Evolutionary conservation across 768 basidiomycete species (phyloP).

Genomic region (Termitomyces sp.): DNA sequence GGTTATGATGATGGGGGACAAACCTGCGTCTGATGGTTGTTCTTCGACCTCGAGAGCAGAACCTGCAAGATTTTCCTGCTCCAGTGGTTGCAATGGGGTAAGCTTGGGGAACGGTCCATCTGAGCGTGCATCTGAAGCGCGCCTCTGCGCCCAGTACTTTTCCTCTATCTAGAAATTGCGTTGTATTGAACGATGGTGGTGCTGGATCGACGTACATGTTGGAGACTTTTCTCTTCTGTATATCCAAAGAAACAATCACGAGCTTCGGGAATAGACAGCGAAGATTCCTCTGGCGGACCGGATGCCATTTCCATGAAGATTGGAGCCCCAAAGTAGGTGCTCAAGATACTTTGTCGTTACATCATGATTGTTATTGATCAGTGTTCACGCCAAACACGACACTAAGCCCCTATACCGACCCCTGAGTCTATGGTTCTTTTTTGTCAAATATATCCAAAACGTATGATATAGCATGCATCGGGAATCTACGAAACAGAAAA

Average conservation of each 20-base stretch:
- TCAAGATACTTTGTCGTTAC: no score
- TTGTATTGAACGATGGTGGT: background rate
- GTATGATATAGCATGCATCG: no score
- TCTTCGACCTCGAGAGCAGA: constrained; percentile 28
- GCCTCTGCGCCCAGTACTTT: constrained; percentile 62
- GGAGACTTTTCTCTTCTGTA: constrained; percentile 68
- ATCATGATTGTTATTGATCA: no score
- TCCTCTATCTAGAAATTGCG: constrained; percentile 55
- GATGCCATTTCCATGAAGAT: no score
- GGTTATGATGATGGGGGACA: background rate
- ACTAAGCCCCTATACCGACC: no score
- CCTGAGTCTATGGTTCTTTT: no score
- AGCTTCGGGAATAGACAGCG: constrained; percentile 37
- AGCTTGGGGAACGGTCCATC: constrained; percentile 35
- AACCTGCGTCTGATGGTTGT: constrained; percentile 21
- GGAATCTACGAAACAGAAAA: no score
- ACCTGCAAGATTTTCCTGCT: constrained; percentile 11
- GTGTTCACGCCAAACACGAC: no score
- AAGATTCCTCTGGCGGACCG: background rate
- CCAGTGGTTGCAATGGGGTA: constrained; percentile 26
- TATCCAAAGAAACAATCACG: constrained; percentile 79
- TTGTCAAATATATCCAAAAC: no score
- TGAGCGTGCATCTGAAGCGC: constrained; percentile 49
- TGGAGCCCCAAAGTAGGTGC: no score
- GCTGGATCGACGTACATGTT: constrained; percentile 47